phyloP scores from a whole-genome alignment of 2,329 filamentous ascomycete species.

The Aspergillus niger region DNA sequence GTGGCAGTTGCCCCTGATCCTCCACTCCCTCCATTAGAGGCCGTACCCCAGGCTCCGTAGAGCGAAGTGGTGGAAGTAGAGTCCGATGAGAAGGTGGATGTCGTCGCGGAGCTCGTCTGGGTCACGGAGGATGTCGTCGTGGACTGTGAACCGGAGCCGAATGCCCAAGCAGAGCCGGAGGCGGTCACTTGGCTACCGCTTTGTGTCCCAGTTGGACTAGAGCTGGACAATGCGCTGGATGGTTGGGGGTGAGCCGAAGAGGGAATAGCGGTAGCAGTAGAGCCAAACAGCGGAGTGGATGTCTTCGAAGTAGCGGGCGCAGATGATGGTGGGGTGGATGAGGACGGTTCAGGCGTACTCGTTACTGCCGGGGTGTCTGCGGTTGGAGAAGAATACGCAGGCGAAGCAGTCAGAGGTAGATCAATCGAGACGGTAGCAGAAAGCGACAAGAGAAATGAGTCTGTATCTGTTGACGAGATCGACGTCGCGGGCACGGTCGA shows the following conservation, averaged over 20 bases:
- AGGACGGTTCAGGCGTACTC: background rate
- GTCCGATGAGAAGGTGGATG: conserved; percentile 7
- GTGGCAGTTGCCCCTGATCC: conserved; percentile 15
- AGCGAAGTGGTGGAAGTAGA: conserved; percentile 2
- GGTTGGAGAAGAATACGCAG: conserved; percentile 14
- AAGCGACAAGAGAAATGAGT: conserved; percentile 1
- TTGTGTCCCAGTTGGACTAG: background rate
- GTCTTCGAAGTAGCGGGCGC: conserved; percentile 2
- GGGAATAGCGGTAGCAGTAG: background rate
- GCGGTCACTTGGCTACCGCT: background rate
- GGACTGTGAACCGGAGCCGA: background rate
- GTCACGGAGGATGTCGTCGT: background rate
- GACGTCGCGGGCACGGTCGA: conserved; percentile 3
- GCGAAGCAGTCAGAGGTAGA: conserved; percentile 6
- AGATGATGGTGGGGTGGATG: background rate
- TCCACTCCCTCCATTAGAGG: conserved; percentile 13
- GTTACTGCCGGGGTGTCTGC: conserved; percentile 16
- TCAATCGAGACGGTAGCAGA: conserved; percentile 9
- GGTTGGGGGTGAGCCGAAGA: background rate
- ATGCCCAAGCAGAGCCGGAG: background rate
- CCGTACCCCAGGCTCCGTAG: conserved; percentile 3
- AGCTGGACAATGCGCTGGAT: background rate
- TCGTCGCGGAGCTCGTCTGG: conserved; percentile 1
- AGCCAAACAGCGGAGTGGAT: conserved; percentile 1
- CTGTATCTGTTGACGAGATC: background rate